phyloP scores from a whole-genome alignment of 1,284 basidiomycete species.

The Hypsizygus ulmarius region DNA sequence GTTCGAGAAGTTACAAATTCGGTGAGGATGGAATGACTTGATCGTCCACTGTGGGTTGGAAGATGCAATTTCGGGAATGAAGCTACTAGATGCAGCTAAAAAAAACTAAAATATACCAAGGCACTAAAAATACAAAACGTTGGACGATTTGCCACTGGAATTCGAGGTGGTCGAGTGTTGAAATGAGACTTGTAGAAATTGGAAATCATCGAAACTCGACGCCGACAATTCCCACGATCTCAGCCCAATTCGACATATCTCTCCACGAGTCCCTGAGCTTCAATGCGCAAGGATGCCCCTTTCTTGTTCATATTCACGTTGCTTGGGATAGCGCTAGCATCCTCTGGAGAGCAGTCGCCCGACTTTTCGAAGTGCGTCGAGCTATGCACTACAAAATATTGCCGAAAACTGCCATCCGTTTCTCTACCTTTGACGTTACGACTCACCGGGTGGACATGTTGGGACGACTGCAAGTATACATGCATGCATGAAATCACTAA shows the following conservation, averaged over 20 bases:
- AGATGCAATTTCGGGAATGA: no score
- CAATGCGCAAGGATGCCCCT: constrained; percentile 10
- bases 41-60: no score
- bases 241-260: no score
- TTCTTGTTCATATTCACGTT: constrained; percentile 14
- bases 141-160: no score
- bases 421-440: constrained; percentile 46
- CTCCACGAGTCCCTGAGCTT: not conserved
- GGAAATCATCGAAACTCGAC: no score
- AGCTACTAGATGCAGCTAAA: no score
- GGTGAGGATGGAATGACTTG: no score
- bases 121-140: no score
- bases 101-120: no score
- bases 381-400: constrained; percentile 35
- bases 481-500: constrained; percentile 88
- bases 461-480: constrained; percentile 84
- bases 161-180: no score
- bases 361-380: constrained; percentile 54
- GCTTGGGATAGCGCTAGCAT: constrained; percentile 29
- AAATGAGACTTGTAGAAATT: no score
- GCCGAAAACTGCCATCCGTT: constrained; percentile 25
- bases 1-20: not conserved
- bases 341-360: constrained; percentile 58
- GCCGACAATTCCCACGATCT: no score
- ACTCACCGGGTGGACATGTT: constrained; percentile 74